Conservation (phyloP, 2,329 filamentous ascomycete genomes). For the Colletotrichum lupini region DNA sequence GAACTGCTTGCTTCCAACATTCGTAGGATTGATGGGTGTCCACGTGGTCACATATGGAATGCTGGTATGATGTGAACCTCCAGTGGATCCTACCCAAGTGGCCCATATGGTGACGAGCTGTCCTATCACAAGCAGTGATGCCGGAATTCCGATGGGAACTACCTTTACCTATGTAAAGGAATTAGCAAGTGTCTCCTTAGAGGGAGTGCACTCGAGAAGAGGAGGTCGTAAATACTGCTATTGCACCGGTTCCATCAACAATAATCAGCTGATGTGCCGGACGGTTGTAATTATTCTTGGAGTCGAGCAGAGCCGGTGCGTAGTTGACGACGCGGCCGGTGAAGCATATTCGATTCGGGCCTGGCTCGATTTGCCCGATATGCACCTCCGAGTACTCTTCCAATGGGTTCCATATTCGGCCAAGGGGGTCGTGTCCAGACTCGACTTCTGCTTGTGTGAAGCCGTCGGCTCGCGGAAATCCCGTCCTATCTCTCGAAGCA, state of each 20-base stretch:
- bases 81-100: conserved; percentile 62
- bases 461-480: conserved; percentile 53
- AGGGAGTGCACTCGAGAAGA: background rate
- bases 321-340: conserved; percentile 68
- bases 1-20: conserved; percentile 58
- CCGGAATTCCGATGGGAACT: conserved; percentile 51
- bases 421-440: conserved; percentile 49
- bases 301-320: conserved; percentile 53
- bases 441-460: conserved; percentile 62
- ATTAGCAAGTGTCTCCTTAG: conserved; percentile 3
- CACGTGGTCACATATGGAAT: conserved; percentile 58
- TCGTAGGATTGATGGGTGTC: conserved; percentile 68
- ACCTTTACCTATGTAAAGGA: conserved; percentile 57
- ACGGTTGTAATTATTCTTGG: conserved; percentile 47
- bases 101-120: conserved; percentile 68
- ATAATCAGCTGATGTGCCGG: conserved; percentile 64
- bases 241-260: conserved; percentile 65
- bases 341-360: conserved; percentile 61
- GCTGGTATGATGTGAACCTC: conserved; percentile 43
- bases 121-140: conserved; percentile 50
- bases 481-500: conserved; percentile 28
- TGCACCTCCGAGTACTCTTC: conserved; percentile 58
- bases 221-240: conserved; percentile 53
- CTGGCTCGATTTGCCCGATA: conserved; percentile 60
- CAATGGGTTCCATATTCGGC: conserved; percentile 52